A percentile compares a stretch with the other conserved stretches of the same genome.
Evolutionary conservation across 225 moss, liverwort and hornwort genomes (phyloP).

Genomic region (Marchantia polymorpha): DNA sequence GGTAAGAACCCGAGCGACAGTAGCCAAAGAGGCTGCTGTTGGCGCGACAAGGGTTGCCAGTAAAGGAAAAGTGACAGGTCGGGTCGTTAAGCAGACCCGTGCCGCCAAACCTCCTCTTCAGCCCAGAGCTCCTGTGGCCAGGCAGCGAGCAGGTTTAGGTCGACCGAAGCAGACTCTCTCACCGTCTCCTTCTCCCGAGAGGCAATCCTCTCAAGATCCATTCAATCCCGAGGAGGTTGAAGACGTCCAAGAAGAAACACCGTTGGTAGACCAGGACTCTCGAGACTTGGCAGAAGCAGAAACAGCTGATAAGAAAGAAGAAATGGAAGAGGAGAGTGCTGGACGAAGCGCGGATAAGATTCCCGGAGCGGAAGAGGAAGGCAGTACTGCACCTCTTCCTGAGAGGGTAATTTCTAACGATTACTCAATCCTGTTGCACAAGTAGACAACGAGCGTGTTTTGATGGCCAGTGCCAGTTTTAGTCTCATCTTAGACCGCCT

Average conservation of each 20-base stretch:
- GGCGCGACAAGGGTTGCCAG: slow-evolving; percentile 62
- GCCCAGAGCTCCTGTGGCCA: slow-evolving; percentile 28
- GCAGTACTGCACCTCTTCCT: slow-evolving; percentile 88
- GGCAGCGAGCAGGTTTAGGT: slow-evolving; percentile 45
- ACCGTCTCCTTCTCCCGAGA: slow-evolving; percentile 57
- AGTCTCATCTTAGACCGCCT: background rate
- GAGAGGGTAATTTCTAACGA: slow-evolving; percentile 62
- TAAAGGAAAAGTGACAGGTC: slow-evolving; percentile 55
- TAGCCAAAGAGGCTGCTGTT: slow-evolving; percentile 88
- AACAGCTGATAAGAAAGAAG: slow-evolving; percentile 62
- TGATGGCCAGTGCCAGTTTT: background rate
- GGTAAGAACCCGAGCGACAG: slow-evolving; percentile 81
- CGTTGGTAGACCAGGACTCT: slow-evolving; percentile 70
- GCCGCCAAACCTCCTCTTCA: slow-evolving; percentile 50
- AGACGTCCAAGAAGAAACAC: slow-evolving; percentile 36
- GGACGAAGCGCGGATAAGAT: slow-evolving; percentile 97
- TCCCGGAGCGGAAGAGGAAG: slow-evolving; percentile 90
- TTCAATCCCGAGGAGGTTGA: slow-evolving; percentile 67
- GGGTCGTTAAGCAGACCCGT: slow-evolving; percentile 49
- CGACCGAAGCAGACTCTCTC: slow-evolving; percentile 59
- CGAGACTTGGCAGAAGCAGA: slow-evolving; percentile 62
- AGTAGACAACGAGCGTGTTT: background rate
- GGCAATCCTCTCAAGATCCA: slow-evolving; percentile 62
- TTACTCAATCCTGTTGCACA: background rate
- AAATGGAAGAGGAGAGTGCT: slow-evolving; percentile 96